Evolutionary conservation across 257 asterid genomes (phyloP).

Genomic region (Linaria vulgaris): DNA sequence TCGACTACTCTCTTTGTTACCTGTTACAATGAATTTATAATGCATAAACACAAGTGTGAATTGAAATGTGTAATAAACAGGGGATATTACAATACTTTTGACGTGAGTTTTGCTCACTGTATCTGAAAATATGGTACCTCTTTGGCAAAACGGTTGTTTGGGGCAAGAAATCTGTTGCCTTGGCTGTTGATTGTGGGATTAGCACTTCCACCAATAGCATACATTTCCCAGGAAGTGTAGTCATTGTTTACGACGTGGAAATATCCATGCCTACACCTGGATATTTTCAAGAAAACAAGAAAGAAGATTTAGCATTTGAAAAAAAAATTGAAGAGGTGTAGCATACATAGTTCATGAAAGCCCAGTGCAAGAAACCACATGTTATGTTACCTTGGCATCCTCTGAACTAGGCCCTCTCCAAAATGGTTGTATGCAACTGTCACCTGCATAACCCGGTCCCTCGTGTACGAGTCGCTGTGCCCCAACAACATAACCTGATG

Average conservation of each 20-base stretch:
- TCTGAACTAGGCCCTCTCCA: conserved; percentile 45
- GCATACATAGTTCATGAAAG: no score
- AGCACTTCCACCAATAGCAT: conserved; percentile 60
- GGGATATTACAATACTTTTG: not conserved
- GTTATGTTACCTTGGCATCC: conserved; percentile 65
- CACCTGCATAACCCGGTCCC: conserved; percentile 51
- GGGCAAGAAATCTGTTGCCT: conserved; percentile 55
- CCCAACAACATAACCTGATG: conserved; percentile 50
- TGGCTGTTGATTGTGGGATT: conserved; percentile 61
- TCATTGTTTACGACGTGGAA: conserved; percentile 60
- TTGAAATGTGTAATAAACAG: no score
- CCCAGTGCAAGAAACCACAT: no score
- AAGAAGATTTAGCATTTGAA: not conserved
- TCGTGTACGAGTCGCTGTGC: conserved; percentile 38
- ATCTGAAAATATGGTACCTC: conserved; percentile 31
- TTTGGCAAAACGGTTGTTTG: conserved; percentile 41
- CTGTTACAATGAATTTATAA: conserved; percentile 18
- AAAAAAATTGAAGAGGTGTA: no score
- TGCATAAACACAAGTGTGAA: not conserved
- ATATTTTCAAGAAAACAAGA: conserved; percentile 6
- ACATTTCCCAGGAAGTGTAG: conserved; percentile 58
- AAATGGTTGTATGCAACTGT: conserved; percentile 53
- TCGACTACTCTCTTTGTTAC: conserved; percentile 41
- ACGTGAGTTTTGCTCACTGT: not conserved
- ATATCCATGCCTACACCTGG: conserved; percentile 56